These are phyloP conservation scores for Fusarium siculi DNA, from an alignment of 2,329 filamentous ascomycete genomes.

Conservation along the genomic window DNA sequence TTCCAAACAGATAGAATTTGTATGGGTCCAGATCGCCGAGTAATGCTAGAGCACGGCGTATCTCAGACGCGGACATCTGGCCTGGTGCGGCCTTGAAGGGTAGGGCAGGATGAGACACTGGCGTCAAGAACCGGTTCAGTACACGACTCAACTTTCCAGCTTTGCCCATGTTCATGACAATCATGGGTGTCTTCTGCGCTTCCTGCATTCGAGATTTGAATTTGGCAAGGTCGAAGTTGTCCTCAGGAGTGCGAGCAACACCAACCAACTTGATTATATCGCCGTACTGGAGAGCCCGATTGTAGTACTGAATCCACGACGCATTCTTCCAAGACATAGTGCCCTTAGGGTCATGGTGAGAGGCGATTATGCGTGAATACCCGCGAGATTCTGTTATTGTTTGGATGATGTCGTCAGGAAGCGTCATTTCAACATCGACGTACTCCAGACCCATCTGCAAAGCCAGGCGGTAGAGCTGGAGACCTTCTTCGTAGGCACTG, in stretches of 20 bases:
- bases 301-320: constrained; percentile 93
- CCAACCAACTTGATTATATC: constrained; percentile 96
- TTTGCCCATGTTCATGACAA: constrained; percentile 95
- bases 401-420: constrained; percentile 79
- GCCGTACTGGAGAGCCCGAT: constrained; percentile 87
- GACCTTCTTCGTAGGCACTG: constrained; percentile 73
- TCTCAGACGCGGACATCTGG: constrained; percentile 90
- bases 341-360: constrained; percentile 88
- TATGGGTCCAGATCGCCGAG: constrained; percentile 81
- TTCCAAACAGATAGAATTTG: constrained; percentile 89
- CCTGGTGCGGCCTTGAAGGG: constrained; percentile 94
- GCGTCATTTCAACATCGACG: constrained; percentile 90
- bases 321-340: constrained; percentile 88
- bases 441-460: constrained; percentile 90
- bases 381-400: constrained; percentile 74
- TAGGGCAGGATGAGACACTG: constrained; percentile 88
- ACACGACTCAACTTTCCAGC: constrained; percentile 90
- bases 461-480: constrained; percentile 80
- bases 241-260: constrained; percentile 76
- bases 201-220: constrained; percentile 83
- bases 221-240: constrained; percentile 85
- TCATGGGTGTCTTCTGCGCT: constrained; percentile 83
- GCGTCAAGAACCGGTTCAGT: constrained; percentile 92
- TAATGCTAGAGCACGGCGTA: constrained; percentile 79
- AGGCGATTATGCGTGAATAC: constrained; percentile 87